These are phyloP conservation scores for Phytopythium helicoides DNA, from an alignment of 352 stramenopile species.

Conservation along the genomic window DNA sequence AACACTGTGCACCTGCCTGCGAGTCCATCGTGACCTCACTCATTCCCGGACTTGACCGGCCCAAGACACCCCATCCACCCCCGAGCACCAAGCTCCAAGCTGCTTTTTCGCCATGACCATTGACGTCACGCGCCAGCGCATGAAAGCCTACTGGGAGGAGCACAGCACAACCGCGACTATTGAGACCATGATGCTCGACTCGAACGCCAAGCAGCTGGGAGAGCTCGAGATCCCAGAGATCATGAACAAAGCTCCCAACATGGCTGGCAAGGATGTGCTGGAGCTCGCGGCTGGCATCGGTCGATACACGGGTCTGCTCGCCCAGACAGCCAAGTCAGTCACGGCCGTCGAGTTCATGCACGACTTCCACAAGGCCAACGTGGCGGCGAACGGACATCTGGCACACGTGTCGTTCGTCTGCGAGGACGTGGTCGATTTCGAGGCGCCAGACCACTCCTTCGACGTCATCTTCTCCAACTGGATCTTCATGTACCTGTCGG, in stretches of 20 bases:
- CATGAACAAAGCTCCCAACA: conserved; percentile 57
- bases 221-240: conserved; percentile 80
- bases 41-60: conserved; percentile 6
- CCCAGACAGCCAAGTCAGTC: conserved; percentile 41
- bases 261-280: conserved; percentile 61
- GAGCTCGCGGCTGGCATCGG: conserved; percentile 66
- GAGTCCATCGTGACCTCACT: too few relatives aligned
- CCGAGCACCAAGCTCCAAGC: too few relatives aligned
- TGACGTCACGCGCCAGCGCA: conserved; percentile 52
- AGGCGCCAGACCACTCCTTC: conserved; percentile 50
- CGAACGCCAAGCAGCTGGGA: conserved; percentile 70
- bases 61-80: not conserved
- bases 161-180: conserved; percentile 64
- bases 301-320: conserved; percentile 62
- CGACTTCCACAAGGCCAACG: conserved; percentile 72
- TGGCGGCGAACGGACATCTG: conserved; percentile 39
- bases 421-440: conserved; percentile 63
- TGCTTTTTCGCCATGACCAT: conserved; percentile 30
- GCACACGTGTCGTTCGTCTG: conserved; percentile 65
- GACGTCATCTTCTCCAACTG: conserved; percentile 78
- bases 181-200: conserved; percentile 86
- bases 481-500: conserved; percentile 73
- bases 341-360: conserved; percentile 78
- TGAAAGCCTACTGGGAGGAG: conserved; percentile 84
- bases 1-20: too few relatives aligned